phyloP scores from a whole-genome alignment of 176 grass and related monocot genomes.

The Urochloa ruziziensis region DNA sequence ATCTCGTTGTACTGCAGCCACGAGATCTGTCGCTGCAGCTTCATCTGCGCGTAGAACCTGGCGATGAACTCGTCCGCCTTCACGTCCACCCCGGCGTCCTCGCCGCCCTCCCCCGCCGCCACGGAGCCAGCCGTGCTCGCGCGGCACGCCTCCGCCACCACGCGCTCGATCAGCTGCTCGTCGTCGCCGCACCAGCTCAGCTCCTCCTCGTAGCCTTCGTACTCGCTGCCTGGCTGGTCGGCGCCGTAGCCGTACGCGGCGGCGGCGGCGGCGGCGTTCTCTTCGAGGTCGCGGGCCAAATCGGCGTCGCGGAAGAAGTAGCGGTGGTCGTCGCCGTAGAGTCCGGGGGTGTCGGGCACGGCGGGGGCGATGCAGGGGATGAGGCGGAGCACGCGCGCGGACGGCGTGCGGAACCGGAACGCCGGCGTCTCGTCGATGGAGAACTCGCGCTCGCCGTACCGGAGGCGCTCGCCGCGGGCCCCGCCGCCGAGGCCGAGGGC shows the following conservation, averaged over 20 bases:
- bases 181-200: background rate
- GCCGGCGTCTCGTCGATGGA: constrained; percentile 76
- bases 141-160: constrained; percentile 29
- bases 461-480: constrained; percentile 14
- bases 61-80: constrained; percentile 92
- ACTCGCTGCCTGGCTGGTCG: background rate
- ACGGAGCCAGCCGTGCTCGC: background rate
- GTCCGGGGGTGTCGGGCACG: constrained; percentile 36
- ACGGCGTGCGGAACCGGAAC: constrained; percentile 69
- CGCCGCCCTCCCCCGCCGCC: constrained; percentile 1
- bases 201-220: background rate
- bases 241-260: background rate
- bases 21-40: constrained; percentile 66
- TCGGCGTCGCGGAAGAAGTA: constrained; percentile 36
- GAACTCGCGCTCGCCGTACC: constrained; percentile 61
- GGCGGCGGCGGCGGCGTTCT: background rate
- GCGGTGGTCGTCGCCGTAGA: constrained; percentile 39
- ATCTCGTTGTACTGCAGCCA: constrained; percentile 70
- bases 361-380: constrained; percentile 66
- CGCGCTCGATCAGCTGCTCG: constrained; percentile 27
- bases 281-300: background rate
- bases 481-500: background rate
- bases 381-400: constrained; percentile 53
- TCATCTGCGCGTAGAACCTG: constrained; percentile 75
- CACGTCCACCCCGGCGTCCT: constrained; percentile 56